Evolutionary conservation across 371 early-diverging fungal species (phyloP).

Genomic region (Rhizopus arrhizus): DNA sequence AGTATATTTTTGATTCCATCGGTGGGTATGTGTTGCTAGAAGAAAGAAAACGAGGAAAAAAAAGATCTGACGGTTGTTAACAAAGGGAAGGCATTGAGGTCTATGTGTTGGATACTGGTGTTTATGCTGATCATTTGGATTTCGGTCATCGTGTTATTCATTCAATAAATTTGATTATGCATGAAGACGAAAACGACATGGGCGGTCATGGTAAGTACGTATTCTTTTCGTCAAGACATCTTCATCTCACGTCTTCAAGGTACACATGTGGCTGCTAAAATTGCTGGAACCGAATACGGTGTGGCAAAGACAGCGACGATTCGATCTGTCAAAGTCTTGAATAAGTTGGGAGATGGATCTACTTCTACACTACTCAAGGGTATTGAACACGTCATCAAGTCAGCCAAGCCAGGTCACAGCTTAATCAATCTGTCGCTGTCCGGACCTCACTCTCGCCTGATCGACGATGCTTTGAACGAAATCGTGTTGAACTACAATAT

Average conservation of each 20-base stretch:
- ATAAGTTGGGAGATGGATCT: slow-evolving; percentile 48
- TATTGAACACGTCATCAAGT: slow-evolving; percentile 43
- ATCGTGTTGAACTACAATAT: slow-evolving; percentile 46
- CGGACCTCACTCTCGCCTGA: slow-evolving; percentile 47
- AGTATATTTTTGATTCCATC: slow-evolving; percentile 47
- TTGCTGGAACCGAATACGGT: slow-evolving; percentile 60
- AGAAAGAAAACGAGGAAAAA: background rate
- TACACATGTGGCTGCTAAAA: slow-evolving; percentile 70
- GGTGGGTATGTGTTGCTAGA: slow-evolving; percentile 47
- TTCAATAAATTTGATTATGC: slow-evolving; percentile 61
- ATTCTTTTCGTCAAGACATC: background rate
- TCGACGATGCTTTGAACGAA: slow-evolving; percentile 44
- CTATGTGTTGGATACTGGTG: slow-evolving; percentile 77
- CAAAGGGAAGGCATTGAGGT: slow-evolving; percentile 59
- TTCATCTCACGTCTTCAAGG: slow-evolving; percentile 34
- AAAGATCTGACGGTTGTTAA: background rate
- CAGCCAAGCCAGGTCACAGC: slow-evolving; percentile 33
- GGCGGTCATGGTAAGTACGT: slow-evolving; percentile 49
- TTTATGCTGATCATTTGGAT: slow-evolving; percentile 69
- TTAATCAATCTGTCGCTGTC: slow-evolving; percentile 66
- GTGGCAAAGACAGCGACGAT: slow-evolving; percentile 63
- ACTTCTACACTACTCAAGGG: slow-evolving; percentile 31
- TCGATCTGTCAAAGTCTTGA: slow-evolving; percentile 67
- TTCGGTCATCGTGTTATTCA: slow-evolving; percentile 76
- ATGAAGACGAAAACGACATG: slow-evolving; percentile 40